Evolutionary conservation across 2,329 filamentous ascomycete genomes (phyloP).

Genomic region (Fusarium sp.): DNA sequence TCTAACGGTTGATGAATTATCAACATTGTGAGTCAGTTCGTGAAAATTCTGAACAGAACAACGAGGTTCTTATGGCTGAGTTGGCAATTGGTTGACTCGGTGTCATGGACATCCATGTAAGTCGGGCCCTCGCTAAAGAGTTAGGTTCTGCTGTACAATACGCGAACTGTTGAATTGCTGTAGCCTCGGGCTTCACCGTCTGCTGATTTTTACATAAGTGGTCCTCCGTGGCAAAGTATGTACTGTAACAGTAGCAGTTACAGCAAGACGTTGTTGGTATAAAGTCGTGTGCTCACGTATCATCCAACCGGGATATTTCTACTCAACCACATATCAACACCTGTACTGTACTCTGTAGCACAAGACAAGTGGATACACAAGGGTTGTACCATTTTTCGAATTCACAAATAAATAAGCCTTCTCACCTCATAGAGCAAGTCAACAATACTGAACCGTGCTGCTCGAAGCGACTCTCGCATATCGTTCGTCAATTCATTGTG

Average conservation of each 20-base stretch:
- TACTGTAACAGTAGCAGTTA: neutral
- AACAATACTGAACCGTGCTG: conserved; percentile 28
- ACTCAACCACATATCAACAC: neutral
- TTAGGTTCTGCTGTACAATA: neutral
- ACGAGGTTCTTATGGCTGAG: conserved; percentile 5
- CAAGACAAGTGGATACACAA: conserved; percentile 5
- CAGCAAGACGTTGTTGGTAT: neutral
- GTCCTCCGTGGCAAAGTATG: neutral
- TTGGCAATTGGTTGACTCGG: conserved; percentile 3
- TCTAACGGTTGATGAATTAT: neutral
- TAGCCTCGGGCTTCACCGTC: conserved; percentile 21
- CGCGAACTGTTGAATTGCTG: neutral
- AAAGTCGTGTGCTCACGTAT: neutral
- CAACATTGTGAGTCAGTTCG: conserved; percentile 4
- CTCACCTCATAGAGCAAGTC: conserved; percentile 18
- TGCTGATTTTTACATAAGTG: conserved; percentile 15
- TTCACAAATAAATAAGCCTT: conserved; percentile 12
- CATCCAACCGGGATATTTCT: neutral
- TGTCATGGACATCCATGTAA: conserved; percentile 15
- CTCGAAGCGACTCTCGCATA: conserved; percentile 28
- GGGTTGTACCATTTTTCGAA: neutral
- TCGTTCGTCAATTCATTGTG: conserved; percentile 14
- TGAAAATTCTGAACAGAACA: conserved; percentile 7
- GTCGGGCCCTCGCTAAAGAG: conserved; percentile 6
- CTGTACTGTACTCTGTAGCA: neutral